Evolutionary conservation across 75 land plant genomes (phyloP), one percentile per base, ranked within the genome.

Genomic region (Sequoiadendron giganteum): DNA sequence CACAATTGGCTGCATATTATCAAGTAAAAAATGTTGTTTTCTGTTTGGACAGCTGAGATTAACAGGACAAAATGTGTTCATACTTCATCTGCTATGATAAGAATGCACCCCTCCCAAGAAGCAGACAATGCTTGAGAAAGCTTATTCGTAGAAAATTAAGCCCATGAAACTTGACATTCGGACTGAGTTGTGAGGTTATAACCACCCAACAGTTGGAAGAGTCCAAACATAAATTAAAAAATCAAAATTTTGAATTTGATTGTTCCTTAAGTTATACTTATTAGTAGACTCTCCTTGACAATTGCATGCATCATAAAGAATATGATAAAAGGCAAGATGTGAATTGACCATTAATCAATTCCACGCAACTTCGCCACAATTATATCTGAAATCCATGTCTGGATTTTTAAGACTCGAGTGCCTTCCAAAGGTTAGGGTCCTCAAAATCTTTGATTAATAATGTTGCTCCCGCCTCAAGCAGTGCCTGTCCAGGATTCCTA

Each of bases 391-490:
- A 42, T 45, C 40, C 4, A 81, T 28, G 45, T 11, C 13, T 40
- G 10, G 7, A 79, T 45, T 47, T 47, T 47, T 32, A 45, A 10
- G 84, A 82, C 43, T 92, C 96, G 48, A 97, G 86, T 56, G 94
- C 95, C 11, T 80, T 84, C 99, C 97, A 96, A 52, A 97, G 88
- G 79, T 96, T 92, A 10, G 94, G 93, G 89, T 97, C 99, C 14
- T 91, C 89, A 86, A 91, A 97, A 88, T 93, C 92, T 73, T 94
- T 91, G 43, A 96, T 90, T 32, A 96, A 90, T 84, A 96, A 89
- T 11, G 94, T 77, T 3, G 99, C 93, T 11, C 92, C 93, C 77
- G 99, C 99, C 49, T 89, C 90, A 90, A 90, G 87, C 34, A 97
- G 90, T 56, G 89, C 14, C 2, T 91, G 43, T 85, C 90, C 96